Evolutionary conservation across 1,284 basidiomycete species (phyloP).

Genomic region (Melampsora larici-populina): DNA sequence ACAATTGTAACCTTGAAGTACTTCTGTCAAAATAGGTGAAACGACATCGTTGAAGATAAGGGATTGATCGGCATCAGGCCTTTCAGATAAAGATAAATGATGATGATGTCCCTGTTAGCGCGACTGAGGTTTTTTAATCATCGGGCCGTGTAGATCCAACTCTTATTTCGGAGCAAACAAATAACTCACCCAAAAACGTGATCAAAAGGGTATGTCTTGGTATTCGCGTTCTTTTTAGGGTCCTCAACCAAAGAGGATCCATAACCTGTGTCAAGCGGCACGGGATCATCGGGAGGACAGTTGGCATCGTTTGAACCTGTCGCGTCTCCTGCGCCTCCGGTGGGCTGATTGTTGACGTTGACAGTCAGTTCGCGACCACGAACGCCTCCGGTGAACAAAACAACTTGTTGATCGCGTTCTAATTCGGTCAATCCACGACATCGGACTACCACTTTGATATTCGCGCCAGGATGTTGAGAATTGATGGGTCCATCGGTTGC

Average conservation of each 20-base stretch:
- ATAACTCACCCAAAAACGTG: slow-evolving; percentile 42
- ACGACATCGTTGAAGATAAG: slow-evolving; percentile 93
- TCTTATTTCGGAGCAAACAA: neutral
- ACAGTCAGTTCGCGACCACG: slow-evolving; percentile 42
- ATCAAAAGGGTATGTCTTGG: slow-evolving; percentile 44
- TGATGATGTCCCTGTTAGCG: neutral
- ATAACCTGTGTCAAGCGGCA: slow-evolving; percentile 19
- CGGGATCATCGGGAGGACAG: slow-evolving; percentile 9
- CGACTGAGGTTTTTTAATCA: neutral
- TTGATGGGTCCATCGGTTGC: neutral
- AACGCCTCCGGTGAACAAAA: slow-evolving; percentile 37
- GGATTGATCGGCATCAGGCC: slow-evolving; percentile 93
- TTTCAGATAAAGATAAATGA: slow-evolving; percentile 62
- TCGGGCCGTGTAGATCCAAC: neutral
- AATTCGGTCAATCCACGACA: slow-evolving; percentile 39
- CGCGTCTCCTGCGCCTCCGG: neutral
- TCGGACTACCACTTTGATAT: slow-evolving; percentile 42
- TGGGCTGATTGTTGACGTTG: slow-evolving; percentile 33
- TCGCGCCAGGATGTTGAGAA: slow-evolving; percentile 27
- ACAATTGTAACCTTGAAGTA: slow-evolving; percentile 92
- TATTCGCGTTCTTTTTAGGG: slow-evolving; percentile 37
- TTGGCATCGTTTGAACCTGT: neutral
- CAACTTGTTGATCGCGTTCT: slow-evolving; percentile 40
- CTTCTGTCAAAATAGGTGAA: slow-evolving; percentile 85
- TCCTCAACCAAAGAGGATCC: slow-evolving; percentile 42